phyloP scores from a whole-genome alignment of 2,329 filamentous ascomycete genomes.

The Davidsoniella eucalypti region DNA sequence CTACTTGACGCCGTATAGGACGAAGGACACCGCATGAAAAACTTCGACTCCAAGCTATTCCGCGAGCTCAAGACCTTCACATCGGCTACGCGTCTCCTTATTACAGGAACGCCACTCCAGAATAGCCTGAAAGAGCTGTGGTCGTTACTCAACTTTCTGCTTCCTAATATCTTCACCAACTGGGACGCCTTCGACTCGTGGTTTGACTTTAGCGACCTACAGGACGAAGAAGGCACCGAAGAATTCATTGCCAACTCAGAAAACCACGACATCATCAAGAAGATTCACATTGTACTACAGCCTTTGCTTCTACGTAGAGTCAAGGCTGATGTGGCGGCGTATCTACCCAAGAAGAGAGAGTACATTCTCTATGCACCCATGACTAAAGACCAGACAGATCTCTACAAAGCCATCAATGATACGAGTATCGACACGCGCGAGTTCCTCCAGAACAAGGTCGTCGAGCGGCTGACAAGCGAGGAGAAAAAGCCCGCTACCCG shows the following conservation, averaged over 20 bases:
- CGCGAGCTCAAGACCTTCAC: slow-evolving; percentile 75
- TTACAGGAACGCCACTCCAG: slow-evolving; percentile 87
- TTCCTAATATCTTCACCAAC: slow-evolving; percentile 85
- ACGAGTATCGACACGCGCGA: slow-evolving; percentile 45
- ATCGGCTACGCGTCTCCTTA: slow-evolving; percentile 78
- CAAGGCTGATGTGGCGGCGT: slow-evolving; percentile 81
- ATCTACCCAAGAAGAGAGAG: slow-evolving; percentile 90
- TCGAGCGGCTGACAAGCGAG: slow-evolving; percentile 39
- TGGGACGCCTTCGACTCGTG: slow-evolving; percentile 85
- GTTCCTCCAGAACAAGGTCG: slow-evolving; percentile 67
- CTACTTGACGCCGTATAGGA: slow-evolving; percentile 34
- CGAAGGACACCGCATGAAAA: slow-evolving; percentile 94
- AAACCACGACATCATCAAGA: slow-evolving; percentile 37
- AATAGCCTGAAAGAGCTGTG: slow-evolving; percentile 92
- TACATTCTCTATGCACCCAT: slow-evolving; percentile 91
- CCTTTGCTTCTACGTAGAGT: slow-evolving; percentile 75
- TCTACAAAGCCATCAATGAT: slow-evolving; percentile 55
- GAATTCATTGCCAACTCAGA: slow-evolving; percentile 65
- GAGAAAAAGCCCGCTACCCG: not conserved
- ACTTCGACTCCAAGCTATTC: slow-evolving; percentile 83
- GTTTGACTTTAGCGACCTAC: slow-evolving; percentile 91
- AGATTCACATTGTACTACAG: slow-evolving; percentile 84
- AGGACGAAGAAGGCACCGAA: slow-evolving; percentile 65
- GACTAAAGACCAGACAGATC: slow-evolving; percentile 74
- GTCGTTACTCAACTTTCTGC: slow-evolving; percentile 84